Evolutionary conservation across 371 early-diverging fungal genomes (phyloP).

Genomic region (Mucor piriformis): DNA sequence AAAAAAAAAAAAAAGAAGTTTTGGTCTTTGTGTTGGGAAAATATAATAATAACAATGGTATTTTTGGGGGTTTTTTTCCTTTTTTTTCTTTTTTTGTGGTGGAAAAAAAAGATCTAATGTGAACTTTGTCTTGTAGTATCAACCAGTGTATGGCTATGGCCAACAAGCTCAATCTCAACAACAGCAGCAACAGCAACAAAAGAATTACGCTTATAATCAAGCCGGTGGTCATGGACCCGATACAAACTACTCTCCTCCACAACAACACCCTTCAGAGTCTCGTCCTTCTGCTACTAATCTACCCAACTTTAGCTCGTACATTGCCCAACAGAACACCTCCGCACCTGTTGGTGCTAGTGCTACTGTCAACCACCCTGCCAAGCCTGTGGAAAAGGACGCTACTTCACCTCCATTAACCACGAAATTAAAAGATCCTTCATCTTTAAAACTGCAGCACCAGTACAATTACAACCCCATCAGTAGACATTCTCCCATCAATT

Average conservation of each 20-base stretch:
- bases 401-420: not conserved
- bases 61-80: conserved; percentile 3
- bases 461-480: conserved; percentile 3
- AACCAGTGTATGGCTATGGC: conserved; percentile 26
- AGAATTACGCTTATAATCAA: not conserved
- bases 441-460: conserved; percentile 4
- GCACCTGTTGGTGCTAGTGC: not conserved
- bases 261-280: not conserved
- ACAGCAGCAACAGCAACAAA: conserved; percentile 9
- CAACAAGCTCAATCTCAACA: conserved; percentile 15
- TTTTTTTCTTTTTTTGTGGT: conserved; percentile 11
- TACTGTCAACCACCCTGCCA: not conserved
- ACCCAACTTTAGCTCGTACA: conserved; percentile 13
- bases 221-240: too few relatives aligned
- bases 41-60: not conserved
- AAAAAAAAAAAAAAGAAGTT: not conserved
- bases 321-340: conserved; percentile 7
- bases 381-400: too few relatives aligned
- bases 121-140: conserved; percentile 15
- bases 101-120: not conserved
- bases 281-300: conserved; percentile 1
- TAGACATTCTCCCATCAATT: not conserved
- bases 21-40: not conserved
- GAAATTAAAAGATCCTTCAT: not conserved
- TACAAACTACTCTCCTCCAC: not conserved